Evolutionary conservation across 257 asterid species (phyloP), one percentile per base, ranked within the genome.

Genomic region (Echium plantagineum): DNA sequence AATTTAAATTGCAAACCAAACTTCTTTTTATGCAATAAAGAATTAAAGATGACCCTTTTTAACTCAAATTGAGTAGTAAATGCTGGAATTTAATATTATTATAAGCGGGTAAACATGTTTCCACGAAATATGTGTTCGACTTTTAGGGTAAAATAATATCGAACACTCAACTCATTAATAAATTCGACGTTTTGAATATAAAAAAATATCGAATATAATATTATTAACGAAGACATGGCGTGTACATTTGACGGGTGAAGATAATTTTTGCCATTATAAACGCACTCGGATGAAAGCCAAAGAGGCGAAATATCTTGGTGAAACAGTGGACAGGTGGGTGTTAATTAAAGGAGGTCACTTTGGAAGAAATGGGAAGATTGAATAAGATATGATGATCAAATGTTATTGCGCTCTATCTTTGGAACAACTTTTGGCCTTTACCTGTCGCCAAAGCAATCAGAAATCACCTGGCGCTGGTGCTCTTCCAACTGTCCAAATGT

Each of bases 381-480:
- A 53, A 53, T 17, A 53, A 18, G 26, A 53, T 53, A 53, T 5
- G 7, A 53, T n/a, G 15, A 18, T n/a, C 57, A n/a, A 53, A 53
- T 53, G 26, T 6, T 56, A 56, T 56, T 56, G 60, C 60, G 60
- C 60, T 56, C 60, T 56, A 56, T 56, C 60, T 56, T 56, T 24
- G 15, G 19, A 56, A 16, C n/a, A 5, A 55, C 42, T 56, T 56
- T 56, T 56, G 38, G 16, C 60, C 9, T 21, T 24, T 56, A 56
- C 38, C 38, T 15, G 18, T 53, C 57, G 22, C 28, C 22, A n/a
- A 18, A n/a, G 49, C 57, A 53, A n/a, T 53, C 57, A 53, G 22
- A 53, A 53, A n/a, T 18, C 49, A 42, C 26, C 28, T 53, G 32
- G 32, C 6, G 6, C 7, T 28, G 57, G 13, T 55, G 28, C 15